These are phyloP conservation scores for Spergularia bocconei DNA, from an alignment of 148 eudicot genomes.

Conservation along the genomic window DNA sequence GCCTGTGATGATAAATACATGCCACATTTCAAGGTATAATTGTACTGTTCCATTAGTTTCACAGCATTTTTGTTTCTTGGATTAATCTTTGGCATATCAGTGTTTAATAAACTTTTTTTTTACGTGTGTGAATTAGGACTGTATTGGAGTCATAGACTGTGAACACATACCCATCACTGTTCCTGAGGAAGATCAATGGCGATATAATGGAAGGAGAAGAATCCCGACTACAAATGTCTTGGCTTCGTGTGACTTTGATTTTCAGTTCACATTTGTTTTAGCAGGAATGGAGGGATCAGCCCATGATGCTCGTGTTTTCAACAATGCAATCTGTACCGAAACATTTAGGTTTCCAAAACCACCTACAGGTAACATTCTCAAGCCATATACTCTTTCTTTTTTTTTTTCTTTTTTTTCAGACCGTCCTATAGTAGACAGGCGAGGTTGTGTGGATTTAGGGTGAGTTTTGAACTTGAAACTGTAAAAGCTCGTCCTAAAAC, in stretches of 20 bases:
- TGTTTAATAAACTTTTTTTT: too few species aligned
- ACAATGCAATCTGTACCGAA: neutral
- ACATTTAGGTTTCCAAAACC: neutral
- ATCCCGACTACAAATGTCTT: neutral
- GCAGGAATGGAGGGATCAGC: slow-evolving; percentile 5
- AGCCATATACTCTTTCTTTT: neutral
- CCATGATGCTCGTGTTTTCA: slow-evolving; percentile 2
- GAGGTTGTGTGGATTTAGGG: neutral
- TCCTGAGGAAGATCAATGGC: neutral
- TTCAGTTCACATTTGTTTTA: neutral
- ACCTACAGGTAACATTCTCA: neutral
- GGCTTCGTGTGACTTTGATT: slow-evolving; percentile 3
- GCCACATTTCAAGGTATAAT: neutral
- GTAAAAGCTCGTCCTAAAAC: neutral
- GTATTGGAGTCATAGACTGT: slow-evolving; percentile 6
- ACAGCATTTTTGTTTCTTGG: neutral
- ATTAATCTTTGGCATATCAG: too few species aligned
- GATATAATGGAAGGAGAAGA: neutral
- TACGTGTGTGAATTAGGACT: neutral
- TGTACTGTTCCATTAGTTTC: neutral
- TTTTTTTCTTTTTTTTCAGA: neutral
- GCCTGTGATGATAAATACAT: neutral
- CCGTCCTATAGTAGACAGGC: neutral
- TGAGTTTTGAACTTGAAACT: neutral
- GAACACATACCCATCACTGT: neutral